These are phyloP conservation scores for Psilocybe mexicana DNA, from an alignment of 1,284 basidiomycete genomes.

Conservation along the genomic window DNA sequence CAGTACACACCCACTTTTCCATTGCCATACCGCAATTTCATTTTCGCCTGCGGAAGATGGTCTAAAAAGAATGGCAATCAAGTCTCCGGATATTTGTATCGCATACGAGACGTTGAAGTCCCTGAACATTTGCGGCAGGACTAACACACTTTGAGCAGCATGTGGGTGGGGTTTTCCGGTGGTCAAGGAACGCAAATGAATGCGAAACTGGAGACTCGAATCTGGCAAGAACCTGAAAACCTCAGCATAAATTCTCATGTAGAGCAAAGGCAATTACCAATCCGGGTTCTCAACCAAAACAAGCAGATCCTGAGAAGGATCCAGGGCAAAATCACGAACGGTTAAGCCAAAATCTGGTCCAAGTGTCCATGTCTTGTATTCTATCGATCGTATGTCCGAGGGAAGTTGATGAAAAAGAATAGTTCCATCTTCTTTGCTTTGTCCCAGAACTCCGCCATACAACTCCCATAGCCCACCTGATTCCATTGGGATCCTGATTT, in stretches of 20 bases:
- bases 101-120: slow-evolving; percentile 35
- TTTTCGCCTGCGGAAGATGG: slow-evolving; percentile 29
- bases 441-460: slow-evolving; percentile 59
- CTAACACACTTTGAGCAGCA: slow-evolving; percentile 37
- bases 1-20: slow-evolving; percentile 49
- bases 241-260: not conserved
- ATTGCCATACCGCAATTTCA: slow-evolving; percentile 61
- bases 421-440: slow-evolving; percentile 29
- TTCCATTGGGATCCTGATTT: slow-evolving; percentile 39
- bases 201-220: slow-evolving; percentile 23
- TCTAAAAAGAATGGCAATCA: slow-evolving; percentile 48
- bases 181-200: slow-evolving; percentile 49
- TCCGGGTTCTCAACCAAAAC: slow-evolving; percentile 46
- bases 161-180: slow-evolving; percentile 49
- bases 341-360: slow-evolving; percentile 34
- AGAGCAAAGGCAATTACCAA: not conserved
- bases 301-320: slow-evolving; percentile 62
- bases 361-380: slow-evolving; percentile 49
- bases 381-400: slow-evolving; percentile 46
- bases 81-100: slow-evolving; percentile 51
- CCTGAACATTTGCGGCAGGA: slow-evolving; percentile 28
- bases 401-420: slow-evolving; percentile 52
- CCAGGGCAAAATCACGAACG: slow-evolving; percentile 62
- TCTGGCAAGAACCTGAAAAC: slow-evolving; percentile 11
- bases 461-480: slow-evolving; percentile 54